Evolutionary conservation across 2,329 filamentous ascomycete species (phyloP), one percentile per base, ranked within the genome.

Genomic region (Aschersonia sp.): DNA sequence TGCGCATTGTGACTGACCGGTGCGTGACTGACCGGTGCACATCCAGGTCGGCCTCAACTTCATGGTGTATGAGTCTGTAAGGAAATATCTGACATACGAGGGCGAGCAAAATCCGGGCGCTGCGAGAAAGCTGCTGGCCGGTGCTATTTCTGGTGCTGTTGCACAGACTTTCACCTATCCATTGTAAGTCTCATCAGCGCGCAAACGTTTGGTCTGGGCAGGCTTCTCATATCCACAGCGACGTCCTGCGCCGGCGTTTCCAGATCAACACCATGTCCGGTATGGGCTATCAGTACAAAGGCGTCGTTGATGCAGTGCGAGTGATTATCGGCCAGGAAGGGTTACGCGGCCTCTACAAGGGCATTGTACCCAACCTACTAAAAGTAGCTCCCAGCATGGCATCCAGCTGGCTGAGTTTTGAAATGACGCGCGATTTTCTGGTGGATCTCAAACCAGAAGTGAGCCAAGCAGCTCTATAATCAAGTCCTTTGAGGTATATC

Each of bases 241-340:
- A 95, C 61, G 90, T 98, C 2, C 73, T 98, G 47, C 85, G 92
- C 33, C 81, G 92, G 51, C 79, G 92, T 46, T 98, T 98, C 64
- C 92, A 98, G 62, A 92, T 98, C 69, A 98, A 98, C 67, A 96
- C 92, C 47, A 98, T 98, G 92, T 87, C 85, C 44, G 92, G 92
- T 46, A 90, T 98, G 81, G 92, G 92, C 46, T 97, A 96, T 67
- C 80, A 90, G 62, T 98, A 98, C 70, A 88, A 85, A 58, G 84
- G 82, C 6, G 83, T 98, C 42, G 73, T 79, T 52, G 87, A 95
- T 60, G 92, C 92, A 4, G 70, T 98, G 53, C 77, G 71, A 46
- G 79, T 85, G 46, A 98, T 98, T 57, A 64, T 95, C 47, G 67
- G 76, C 44, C 81, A 94, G 57, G 92, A 98, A 68, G 92, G 92